Evolutionary conservation across 139 green algal genomes (phyloP), one percentile per base, ranked within the genome.

Genomic region (Chlorella sp.): DNA sequence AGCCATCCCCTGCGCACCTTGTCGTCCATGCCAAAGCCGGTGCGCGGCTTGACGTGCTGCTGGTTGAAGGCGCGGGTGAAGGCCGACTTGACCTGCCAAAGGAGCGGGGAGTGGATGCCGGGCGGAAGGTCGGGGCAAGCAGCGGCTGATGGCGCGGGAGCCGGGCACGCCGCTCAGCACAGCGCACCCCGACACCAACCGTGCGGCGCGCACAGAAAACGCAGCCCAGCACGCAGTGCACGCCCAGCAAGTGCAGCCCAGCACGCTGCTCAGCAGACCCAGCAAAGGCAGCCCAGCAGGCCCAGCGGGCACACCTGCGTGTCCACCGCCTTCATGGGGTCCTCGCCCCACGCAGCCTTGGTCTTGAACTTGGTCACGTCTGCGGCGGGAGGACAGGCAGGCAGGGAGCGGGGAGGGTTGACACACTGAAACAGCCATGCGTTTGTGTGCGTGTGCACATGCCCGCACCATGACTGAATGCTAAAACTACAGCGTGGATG

Each of bases 311-410:
- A 96, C 81, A 90, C 84, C 67, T 82, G 92, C n/a, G 91, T 89
- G 7, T 89, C 86, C 55, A 98, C 83, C 4, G 80, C 83, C 89
- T 95, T 94, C 62, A 93, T 88, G n/a, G 92, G 90, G 87, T 98
- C 95, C 62, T 93, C 90, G 6, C 80, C 89, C 94, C 95, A 98
- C 13, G 63, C 15, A 6, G 32, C 82, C 78, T 95, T 91, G 60
- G 85, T 96, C 90, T 98, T 98, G 89, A 96, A 98, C 75, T 96
- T 95, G 41, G 94, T 98, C 13, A 98, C 91, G 78, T 98, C 95
- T 83, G 95, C n/a, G n/a, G n/a, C n/a, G n/a, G n/a, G n/a, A 38
- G 44, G 44, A 7, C 44, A 55, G 51, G 51, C 51, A 60, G 13
- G 2, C 51, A 60, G 13, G 51, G 12, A 60, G 51, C 51, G 21